phyloP scores from a whole-genome alignment of 139 green algal genomes.

The Chlorella sp. region DNA sequence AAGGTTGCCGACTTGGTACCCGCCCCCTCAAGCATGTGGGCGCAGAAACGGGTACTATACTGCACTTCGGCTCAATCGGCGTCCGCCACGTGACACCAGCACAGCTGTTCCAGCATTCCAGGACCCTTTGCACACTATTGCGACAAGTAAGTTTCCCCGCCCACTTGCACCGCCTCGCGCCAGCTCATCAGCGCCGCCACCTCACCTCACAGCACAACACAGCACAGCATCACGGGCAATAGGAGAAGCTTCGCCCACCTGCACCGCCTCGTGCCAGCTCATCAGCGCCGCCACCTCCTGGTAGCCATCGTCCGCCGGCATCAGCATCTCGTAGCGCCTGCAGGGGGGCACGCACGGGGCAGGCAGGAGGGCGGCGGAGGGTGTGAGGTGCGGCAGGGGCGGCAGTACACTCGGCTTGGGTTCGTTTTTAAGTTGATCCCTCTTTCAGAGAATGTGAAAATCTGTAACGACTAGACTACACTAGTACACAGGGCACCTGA shows the following conservation, averaged over 20 bases:
- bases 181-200: too few species aligned
- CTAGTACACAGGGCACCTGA: not conserved
- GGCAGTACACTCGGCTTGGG: not conserved
- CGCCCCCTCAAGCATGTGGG: not conserved
- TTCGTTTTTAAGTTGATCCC: too few species aligned
- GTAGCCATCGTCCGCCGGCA: not conserved
- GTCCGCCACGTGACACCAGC: too few species aligned
- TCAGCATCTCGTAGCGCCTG: slow-evolving; percentile 24
- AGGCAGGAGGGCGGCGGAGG: not conserved
- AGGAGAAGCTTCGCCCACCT: too few species aligned
- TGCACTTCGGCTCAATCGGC: not conserved
- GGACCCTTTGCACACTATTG: too few species aligned
- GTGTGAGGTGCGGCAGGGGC: not conserved
- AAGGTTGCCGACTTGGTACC: not conserved
- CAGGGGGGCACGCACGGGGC: not conserved
- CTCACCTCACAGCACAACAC: too few species aligned
- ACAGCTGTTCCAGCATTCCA: too few species aligned
- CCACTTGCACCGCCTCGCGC: not conserved
- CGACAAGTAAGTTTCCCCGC: too few species aligned
- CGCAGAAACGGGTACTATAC: not conserved
- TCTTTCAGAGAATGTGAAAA: too few species aligned
- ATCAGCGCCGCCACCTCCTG: slow-evolving; percentile 6
- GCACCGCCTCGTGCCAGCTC: slow-evolving; percentile 6
- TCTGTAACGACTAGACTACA: too few species aligned
- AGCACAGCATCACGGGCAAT: too few species aligned